Conservation (phyloP, 805 yeast species). For the Wickerhamiella qilinensis region DNA sequence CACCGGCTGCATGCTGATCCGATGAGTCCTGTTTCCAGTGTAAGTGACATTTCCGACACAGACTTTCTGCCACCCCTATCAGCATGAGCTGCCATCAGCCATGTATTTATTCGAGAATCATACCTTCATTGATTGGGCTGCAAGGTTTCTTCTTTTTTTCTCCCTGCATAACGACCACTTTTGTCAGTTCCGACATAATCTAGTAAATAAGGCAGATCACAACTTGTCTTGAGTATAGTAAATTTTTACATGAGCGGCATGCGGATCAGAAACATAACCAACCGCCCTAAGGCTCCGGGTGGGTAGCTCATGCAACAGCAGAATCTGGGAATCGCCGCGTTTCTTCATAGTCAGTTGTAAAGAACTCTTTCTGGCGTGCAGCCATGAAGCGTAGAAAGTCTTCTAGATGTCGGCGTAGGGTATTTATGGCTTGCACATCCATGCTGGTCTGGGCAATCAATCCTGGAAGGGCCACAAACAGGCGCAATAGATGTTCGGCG, state of each 20-base stretch:
- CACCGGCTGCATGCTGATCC: conserved; percentile 13
- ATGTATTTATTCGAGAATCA: too few relatives aligned
- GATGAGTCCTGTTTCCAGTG: conserved; percentile 2
- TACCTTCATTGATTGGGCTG: too few relatives aligned
- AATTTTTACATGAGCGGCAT: too few relatives aligned
- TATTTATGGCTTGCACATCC: conserved; percentile 56
- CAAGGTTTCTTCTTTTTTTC: too few relatives aligned
- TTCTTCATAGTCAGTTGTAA: conserved; percentile 28
- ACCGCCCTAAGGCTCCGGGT: too few relatives aligned
- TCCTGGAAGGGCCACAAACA: conserved; percentile 68
- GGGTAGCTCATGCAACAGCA: not conserved
- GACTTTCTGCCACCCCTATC: conserved; percentile 9
- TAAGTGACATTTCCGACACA: conserved; percentile 7
- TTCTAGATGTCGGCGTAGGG: conserved; percentile 38
- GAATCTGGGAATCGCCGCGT: conserved; percentile 1
- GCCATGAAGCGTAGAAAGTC: conserved; percentile 38
- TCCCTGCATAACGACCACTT: too few relatives aligned
- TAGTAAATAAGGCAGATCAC: not conserved
- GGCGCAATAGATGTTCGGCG: conserved; percentile 61
- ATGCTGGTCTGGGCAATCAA: conserved; percentile 61
- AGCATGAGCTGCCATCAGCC: too few relatives aligned
- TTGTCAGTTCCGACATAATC: not conserved
- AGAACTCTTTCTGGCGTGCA: conserved; percentile 26
- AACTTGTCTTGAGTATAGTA: too few relatives aligned
- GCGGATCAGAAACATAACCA: too few relatives aligned